Conservation (phyloP, 148 eudicot species). For the Rhododendron molle region DNA sequence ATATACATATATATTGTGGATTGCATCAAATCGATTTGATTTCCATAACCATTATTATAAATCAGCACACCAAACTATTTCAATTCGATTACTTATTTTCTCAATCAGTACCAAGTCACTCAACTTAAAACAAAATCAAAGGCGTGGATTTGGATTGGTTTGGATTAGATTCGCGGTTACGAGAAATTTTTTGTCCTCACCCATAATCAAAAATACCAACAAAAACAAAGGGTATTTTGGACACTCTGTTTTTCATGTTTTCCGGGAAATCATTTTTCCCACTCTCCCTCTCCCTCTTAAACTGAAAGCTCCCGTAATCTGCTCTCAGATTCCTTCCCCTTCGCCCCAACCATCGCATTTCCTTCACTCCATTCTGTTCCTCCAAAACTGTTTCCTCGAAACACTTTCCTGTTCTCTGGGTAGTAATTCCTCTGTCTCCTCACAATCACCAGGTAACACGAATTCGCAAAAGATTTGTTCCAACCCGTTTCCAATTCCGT, state of each 20-base stretch:
- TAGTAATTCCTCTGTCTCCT: neutral
- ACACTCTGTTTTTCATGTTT: neutral
- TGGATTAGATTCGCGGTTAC: neutral
- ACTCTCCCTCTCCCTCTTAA: neutral
- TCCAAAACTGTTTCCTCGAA: neutral
- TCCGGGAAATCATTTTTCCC: neutral
- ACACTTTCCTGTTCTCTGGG: neutral
- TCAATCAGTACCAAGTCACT: neutral
- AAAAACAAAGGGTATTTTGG: neutral
- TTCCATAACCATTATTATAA: neutral
- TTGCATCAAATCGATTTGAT: neutral
- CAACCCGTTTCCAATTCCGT: neutral
- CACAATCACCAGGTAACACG: neutral
- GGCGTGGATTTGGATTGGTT: neutral
- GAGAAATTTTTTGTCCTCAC: neutral
- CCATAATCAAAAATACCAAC: no score
- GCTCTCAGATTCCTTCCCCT: slow-evolving; percentile 11
- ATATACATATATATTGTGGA: neutral
- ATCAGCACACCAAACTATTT: neutral
- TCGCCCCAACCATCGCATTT: neutral
- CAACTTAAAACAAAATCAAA: neutral
- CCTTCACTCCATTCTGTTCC: neutral
- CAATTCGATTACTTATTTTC: neutral
- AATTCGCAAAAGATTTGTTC: neutral
- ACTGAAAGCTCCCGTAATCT: neutral